Evolutionary conservation across 2,329 filamentous ascomycete species (phyloP).

Genomic region (Cryphonectria radicalis): DNA sequence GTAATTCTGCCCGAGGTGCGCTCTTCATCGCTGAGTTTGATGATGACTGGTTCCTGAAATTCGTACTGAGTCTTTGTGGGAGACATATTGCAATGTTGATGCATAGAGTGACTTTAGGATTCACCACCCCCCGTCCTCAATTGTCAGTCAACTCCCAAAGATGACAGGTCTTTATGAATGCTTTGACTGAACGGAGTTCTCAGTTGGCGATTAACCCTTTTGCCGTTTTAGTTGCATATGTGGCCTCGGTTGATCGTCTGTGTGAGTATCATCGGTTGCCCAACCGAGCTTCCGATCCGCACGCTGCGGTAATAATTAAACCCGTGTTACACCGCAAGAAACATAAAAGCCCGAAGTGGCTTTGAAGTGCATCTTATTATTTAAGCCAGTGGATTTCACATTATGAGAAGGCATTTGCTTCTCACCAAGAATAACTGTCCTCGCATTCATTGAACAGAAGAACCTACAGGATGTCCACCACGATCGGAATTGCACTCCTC

Average conservation of each 20-base stretch:
- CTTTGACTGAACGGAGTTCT: neutral
- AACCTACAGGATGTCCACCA: conserved; percentile 24
- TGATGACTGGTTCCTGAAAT: conserved; percentile 28
- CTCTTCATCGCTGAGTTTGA: conserved; percentile 13
- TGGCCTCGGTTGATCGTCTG: neutral
- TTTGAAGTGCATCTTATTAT: too few relatives aligned
- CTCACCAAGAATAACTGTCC: neutral
- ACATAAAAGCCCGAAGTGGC: too few relatives aligned
- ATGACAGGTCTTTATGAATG: neutral
- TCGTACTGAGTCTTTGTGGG: neutral
- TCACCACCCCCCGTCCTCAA: neutral
- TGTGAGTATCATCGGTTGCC: neutral
- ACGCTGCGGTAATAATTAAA: neutral
- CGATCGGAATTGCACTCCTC: conserved; percentile 40
- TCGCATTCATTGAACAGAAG: neutral
- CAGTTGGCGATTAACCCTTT: neutral
- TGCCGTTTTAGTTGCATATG: too few relatives aligned
- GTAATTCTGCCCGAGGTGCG: neutral
- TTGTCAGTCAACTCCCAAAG: neutral
- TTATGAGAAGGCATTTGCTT: neutral
- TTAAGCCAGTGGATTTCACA: too few relatives aligned
- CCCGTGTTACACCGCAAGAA: neutral
- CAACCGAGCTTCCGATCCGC: conserved; percentile 1
- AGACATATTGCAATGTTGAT: neutral
- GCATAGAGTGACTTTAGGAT: neutral